Evolutionary conservation across 768 basidiomycete species (phyloP), one percentile per base, ranked within the genome.

Genomic region (Auricularia cornea): DNA sequence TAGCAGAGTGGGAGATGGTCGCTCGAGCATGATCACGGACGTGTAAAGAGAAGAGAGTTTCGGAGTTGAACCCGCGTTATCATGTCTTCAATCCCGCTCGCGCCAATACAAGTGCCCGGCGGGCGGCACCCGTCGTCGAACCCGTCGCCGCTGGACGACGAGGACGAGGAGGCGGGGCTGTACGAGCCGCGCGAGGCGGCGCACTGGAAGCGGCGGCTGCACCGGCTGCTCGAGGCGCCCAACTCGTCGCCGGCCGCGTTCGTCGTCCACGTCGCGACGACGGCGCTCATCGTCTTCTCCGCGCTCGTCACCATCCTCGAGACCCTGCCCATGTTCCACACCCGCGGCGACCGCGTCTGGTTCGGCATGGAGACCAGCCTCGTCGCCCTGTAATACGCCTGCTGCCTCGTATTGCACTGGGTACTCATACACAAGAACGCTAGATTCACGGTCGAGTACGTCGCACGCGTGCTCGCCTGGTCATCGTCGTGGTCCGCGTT

Each of bases 321-420:
- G 72, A 92, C 91, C 0, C 85, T 92, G 1, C 90, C 89, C 0
- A 81, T 83, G 1, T 86, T 92, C 66, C 89, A 89, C 70, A 80
- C 82, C 11, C 84, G 87, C 2, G 82, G 85, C 2, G 84, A 82
- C 16, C 78, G 85, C 40, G 77, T 88, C 6, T 92, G 94, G 85
- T 96, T 96, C 65, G 94, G 94, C 1, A 71, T 93, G 26, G 94
- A 95, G 76, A 93, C 92, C 20, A 86, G 82, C 60, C 74, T 95
- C 11, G 93, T 95, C 29, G 84, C 87, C 59, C 72, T 94, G 2
- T 38, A n/a, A n/a, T n/a, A 14, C 35, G 35, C 35, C 35, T 10
- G 3, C 35, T 8, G 10, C 35, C 35, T 8, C 35, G 8, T 14
- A 8, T 38, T 38, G 35, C 35, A n/a, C 35, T 14, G 35, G 35